These are phyloP conservation scores for Sphaerulina populicola DNA, from an alignment of 2,329 filamentous ascomycete species.

Conservation along the genomic window DNA sequence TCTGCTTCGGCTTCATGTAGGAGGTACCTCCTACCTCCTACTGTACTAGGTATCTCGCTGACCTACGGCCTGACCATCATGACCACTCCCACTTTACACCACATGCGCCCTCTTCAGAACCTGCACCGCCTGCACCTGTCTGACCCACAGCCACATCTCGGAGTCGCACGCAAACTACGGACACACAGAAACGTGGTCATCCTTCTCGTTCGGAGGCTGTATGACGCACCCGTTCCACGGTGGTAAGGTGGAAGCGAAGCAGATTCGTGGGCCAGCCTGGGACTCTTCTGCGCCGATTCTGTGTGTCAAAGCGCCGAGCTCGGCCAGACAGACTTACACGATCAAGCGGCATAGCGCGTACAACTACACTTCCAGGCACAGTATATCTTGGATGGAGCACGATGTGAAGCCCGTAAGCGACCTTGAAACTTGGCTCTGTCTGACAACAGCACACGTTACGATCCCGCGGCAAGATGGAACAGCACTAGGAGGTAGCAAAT, in stretches of 20 bases:
- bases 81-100: neutral
- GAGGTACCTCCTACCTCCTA: no score
- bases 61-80: neutral
- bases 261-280: neutral
- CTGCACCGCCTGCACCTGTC: neutral
- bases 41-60: neutral
- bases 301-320: neutral
- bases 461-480: neutral
- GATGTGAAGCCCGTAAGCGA: neutral
- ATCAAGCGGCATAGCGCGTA: no score
- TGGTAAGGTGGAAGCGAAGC: neutral
- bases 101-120: neutral
- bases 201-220: neutral
- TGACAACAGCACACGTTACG: neutral
- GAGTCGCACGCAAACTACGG: neutral
- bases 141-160: neutral
- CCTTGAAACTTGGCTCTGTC: neutral
- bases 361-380: neutral
- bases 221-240: neutral
- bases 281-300: neutral
- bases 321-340: neutral
- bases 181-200: neutral
- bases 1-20: no score
- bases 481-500: no score
- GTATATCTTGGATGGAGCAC: neutral